Percentiles rank a stretch among this genome's conserved stretches.
phyloP scores from a whole-genome alignment of 73 alveolate species.

The Tetrahymena borealis region DNA sequence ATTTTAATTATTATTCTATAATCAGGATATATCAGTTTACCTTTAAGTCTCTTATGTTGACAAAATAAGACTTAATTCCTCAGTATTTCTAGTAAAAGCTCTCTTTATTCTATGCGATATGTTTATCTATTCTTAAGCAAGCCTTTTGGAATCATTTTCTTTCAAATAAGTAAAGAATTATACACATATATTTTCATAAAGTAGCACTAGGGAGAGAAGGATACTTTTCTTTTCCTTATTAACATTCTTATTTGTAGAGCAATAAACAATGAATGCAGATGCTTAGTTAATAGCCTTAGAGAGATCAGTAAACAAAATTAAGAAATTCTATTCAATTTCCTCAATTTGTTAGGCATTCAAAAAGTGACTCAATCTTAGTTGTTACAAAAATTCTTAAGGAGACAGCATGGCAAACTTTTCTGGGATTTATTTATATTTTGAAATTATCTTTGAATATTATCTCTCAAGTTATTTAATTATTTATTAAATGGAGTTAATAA shows the following conservation, averaged over 20 bases:
- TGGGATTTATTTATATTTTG: background rate
- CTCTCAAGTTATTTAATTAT: background rate
- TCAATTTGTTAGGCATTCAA: background rate
- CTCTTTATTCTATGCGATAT: background rate
- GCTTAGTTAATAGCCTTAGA: background rate
- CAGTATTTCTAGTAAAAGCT: background rate
- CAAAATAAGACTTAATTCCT: background rate
- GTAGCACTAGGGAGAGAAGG: background rate
- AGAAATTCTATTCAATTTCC: background rate
- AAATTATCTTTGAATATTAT: background rate
- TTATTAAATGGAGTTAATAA: background rate
- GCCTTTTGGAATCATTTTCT: background rate
- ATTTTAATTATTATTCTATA: too few relatives aligned
- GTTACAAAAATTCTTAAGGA: background rate
- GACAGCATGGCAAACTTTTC: background rate
- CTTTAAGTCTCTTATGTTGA: background rate
- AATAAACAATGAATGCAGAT: background rate
- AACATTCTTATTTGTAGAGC: too few relatives aligned
- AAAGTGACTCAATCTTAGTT: background rate
- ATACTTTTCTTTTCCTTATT: background rate
- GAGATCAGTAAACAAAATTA: background rate
- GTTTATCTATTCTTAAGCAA: background rate
- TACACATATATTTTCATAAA: background rate
- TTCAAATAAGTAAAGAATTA: background rate
- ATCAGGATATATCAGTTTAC: background rate